phyloP scores from a whole-genome alignment of 768 basidiomycete species.

The Rhodosporidiobolus odoratus region DNA sequence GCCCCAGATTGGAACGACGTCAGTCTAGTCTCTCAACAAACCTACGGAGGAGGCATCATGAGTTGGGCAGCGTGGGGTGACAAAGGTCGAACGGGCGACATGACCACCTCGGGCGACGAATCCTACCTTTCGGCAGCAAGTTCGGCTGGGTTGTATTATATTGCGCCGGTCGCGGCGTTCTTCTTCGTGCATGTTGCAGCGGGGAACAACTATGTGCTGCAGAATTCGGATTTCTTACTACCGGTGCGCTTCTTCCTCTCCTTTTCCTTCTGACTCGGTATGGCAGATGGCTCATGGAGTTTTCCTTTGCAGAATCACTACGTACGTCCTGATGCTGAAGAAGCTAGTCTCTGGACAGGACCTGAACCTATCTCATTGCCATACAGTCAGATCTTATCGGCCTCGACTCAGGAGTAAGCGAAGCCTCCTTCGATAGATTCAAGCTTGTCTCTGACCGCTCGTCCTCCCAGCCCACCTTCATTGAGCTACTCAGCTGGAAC shows the following conservation, averaged over 20 bases:
- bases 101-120: background rate
- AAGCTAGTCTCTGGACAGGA: no score
- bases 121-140: background rate
- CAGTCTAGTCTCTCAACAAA: background rate
- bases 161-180: conserved; percentile 2
- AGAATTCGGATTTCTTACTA: conserved; percentile 6
- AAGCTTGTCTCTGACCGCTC: no score
- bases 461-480: background rate
- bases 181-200: conserved; percentile 23
- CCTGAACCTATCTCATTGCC: no score
- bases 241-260: background rate
- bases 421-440: no score
- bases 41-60: background rate
- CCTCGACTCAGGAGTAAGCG: no score
- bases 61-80: conserved; percentile 8
- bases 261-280: background rate
- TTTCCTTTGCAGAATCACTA: background rate
- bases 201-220: conserved; percentile 24
- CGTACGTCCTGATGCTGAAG: background rate
- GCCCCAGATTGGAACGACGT: background rate
- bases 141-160: background rate
- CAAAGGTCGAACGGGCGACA: background rate
- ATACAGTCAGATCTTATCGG: conserved; percentile 14
- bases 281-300: background rate
- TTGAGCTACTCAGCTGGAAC: conserved; percentile 21